Evolutionary conservation across 2,329 filamentous ascomycete genomes (phyloP), one percentile per base, ranked within the genome.

Genomic region (Penicillium sp.): DNA sequence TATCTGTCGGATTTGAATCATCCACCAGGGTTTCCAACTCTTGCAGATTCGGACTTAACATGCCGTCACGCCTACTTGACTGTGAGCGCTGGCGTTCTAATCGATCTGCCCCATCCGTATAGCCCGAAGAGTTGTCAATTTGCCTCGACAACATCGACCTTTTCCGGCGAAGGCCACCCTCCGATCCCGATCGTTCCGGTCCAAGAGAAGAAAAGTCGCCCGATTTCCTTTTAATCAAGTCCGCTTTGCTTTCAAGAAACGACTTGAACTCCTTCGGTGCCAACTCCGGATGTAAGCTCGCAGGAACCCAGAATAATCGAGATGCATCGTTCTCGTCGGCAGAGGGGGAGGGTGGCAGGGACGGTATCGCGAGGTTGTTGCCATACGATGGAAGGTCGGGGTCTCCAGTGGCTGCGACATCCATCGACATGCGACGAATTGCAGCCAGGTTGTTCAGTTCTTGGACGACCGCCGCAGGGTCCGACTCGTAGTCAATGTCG

Each of bases 191-290:
- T 67, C 76, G 65, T 47, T 80, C 71, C 58, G 79, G 46, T 53
- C 75, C 50, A 43, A 36, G 51, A 54, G 89, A 69, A 25, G 75
- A 75, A 48, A 76, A 83, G 52, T 83, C 88, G 16, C 84, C 84
- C 1, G 90, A 94, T 55, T 87, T 80, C 51, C 90, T 78, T 63
- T 88, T 84, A 54, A 97, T 94, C 23, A 87, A 84, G 54, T 95
- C 86, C 9, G 96, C 87, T 59, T 90, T 83, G 48, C 90, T 94
- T 58, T 98, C 91, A 2, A 98, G 78, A 54, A 97, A 98, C 1
- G 85, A 91, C 67, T 94, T 96, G 74, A 97, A 98, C 55, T 96
- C 93, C 59, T 86, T 89, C 1, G 93, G 93, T 2, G 93, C 93
- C 33, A 98, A 74, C 66, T 98, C 93, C 1, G 93, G 93, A 57